phyloP scores from a whole-genome alignment of 768 basidiomycete species.

The Suillus ampliporus region DNA sequence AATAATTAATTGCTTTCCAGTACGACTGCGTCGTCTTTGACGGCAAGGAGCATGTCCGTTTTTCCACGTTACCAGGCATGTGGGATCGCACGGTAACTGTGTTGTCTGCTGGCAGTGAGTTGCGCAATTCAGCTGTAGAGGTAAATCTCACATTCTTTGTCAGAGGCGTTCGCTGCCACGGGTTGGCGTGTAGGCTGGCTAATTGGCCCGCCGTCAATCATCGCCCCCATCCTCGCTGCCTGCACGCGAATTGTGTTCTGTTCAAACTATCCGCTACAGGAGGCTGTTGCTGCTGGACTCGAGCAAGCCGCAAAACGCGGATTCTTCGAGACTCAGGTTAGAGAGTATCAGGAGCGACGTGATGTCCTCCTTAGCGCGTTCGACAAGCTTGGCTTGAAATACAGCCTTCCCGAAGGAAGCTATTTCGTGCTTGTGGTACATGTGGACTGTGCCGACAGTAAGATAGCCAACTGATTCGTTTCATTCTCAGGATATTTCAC shows the following conservation, averaged over 20 bases:
- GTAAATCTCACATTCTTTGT: slow-evolving; percentile 4
- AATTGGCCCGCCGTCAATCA: slow-evolving; percentile 83
- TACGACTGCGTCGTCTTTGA: slow-evolving; percentile 95
- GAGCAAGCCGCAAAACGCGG: slow-evolving; percentile 73
- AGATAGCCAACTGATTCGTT: too few species aligned
- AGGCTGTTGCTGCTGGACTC: slow-evolving; percentile 89
- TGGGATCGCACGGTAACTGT: slow-evolving; percentile 98
- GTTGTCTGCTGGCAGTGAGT: slow-evolving; percentile 91
- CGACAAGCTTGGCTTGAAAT: slow-evolving; percentile 81
- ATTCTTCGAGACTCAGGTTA: slow-evolving; percentile 79
- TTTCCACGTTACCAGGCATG: slow-evolving; percentile 96
- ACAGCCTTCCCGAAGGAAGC: slow-evolving; percentile 86
- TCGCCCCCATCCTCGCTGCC: slow-evolving; percentile 86
- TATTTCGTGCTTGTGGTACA: slow-evolving; percentile 89
- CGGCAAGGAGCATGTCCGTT: slow-evolving; percentile 85
- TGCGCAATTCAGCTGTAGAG: neutral
- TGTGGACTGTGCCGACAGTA: slow-evolving; percentile 4
- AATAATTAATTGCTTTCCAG: slow-evolving; percentile 42
- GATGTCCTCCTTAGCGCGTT: slow-evolving; percentile 78
- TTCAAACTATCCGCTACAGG: slow-evolving; percentile 92
- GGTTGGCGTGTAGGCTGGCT: slow-evolving; percentile 99
- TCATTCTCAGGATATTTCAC: slow-evolving; percentile 68
- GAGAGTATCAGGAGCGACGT: slow-evolving; percentile 83
- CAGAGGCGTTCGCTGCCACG: slow-evolving; percentile 95
- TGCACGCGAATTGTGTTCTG: slow-evolving; percentile 95